A percentile compares a stretch with the other conserved stretches of the same genome.
phyloP scores from a whole-genome alignment of 306 rosid species.

The Cicer arietinum region DNA sequence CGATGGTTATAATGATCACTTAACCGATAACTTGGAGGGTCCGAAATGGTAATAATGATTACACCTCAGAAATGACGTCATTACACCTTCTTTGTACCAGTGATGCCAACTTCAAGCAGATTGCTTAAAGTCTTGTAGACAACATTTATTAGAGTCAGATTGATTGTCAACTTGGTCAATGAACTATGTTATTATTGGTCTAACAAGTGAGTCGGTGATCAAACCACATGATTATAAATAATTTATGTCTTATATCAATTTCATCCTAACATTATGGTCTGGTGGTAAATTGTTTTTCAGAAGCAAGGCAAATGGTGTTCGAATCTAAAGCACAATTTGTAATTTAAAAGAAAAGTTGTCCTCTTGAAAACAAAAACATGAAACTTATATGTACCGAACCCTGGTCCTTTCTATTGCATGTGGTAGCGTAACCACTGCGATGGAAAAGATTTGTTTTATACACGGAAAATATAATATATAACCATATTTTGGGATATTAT shows the following conservation, averaged over 20 bases:
- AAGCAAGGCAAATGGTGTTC: not conserved
- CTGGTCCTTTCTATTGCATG: not conserved
- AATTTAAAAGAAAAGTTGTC: not conserved
- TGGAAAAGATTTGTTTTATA: not conserved
- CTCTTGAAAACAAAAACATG: not conserved
- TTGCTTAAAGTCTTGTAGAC: not conserved
- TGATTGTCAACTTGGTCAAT: not conserved
- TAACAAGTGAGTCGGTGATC: not conserved
- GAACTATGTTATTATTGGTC: not conserved
- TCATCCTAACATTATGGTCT: not conserved
- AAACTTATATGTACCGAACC: not conserved
- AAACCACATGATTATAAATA: conserved; percentile 2
- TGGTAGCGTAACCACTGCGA: not conserved
- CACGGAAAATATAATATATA: not conserved
- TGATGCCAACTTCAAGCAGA: not conserved
- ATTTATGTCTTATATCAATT: not conserved
- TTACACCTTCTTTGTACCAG: not conserved
- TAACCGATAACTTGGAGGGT: too few relatives aligned
- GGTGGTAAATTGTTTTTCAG: not conserved
- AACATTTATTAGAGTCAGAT: not conserved
- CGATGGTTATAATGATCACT: too few relatives aligned
- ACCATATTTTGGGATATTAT: too few relatives aligned
- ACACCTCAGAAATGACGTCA: not conserved
- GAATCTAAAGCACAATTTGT: not conserved
- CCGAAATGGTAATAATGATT: too few relatives aligned